Evolutionary conservation across 2,329 filamentous ascomycete species (phyloP).

Genomic region (Polychaeton citri): DNA sequence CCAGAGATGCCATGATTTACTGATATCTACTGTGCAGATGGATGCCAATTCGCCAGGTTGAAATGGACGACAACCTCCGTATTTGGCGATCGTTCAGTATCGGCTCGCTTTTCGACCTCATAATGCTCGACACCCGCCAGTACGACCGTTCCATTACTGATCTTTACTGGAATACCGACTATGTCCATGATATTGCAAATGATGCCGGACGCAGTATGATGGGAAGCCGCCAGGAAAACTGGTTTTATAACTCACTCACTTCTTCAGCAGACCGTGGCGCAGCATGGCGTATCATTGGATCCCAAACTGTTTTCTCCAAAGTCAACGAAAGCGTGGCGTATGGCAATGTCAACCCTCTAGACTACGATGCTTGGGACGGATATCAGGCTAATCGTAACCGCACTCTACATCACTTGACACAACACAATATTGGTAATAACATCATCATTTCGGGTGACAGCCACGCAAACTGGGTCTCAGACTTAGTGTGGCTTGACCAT

Average conservation of each 20-base stretch:
- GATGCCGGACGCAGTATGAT: conserved; percentile 57
- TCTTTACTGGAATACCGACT: conserved; percentile 26
- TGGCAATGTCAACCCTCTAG: conserved; percentile 30
- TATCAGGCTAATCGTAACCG: conserved; percentile 60
- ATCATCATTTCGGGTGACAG: conserved; percentile 60
- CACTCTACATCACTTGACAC: conserved; percentile 52
- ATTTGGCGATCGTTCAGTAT: conserved; percentile 56
- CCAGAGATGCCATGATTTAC: too few species aligned
- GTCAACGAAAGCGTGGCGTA: conserved; percentile 35
- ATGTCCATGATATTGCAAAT: conserved; percentile 42
- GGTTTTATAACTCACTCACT: conserved; percentile 47
- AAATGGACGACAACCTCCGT: conserved; percentile 55
- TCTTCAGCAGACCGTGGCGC: conserved; percentile 46
- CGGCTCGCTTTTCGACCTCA: conserved; percentile 51
- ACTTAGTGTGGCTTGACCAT: conserved; percentile 33
- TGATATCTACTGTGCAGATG: conserved; percentile 22
- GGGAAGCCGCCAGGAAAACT: conserved; percentile 59
- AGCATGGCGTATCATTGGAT: conserved; percentile 58
- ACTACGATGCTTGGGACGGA: conserved; percentile 51
- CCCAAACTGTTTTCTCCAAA: conserved; percentile 54
- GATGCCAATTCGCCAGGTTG: conserved; percentile 48
- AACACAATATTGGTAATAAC: conserved; percentile 58
- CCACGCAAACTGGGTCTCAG: conserved; percentile 47
- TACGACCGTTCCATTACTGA: conserved; percentile 55
- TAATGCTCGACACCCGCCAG: conserved; percentile 56